Evolutionary conservation across 2,329 filamentous ascomycete genomes (phyloP).

Genomic region (Trichoderma asperellum): DNA sequence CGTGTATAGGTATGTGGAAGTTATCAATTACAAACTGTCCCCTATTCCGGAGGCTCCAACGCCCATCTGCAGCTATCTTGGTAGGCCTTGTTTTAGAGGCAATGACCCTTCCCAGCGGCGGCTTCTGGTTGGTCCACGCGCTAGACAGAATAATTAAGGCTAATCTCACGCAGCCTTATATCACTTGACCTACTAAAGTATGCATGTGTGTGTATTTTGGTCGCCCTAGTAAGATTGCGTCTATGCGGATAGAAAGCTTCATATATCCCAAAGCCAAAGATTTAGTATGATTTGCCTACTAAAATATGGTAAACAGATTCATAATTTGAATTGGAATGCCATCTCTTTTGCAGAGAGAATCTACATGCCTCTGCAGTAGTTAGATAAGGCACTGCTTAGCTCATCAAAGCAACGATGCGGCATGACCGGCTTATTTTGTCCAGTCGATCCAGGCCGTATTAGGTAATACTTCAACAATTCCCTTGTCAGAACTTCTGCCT

Average conservation of each 20-base stretch:
- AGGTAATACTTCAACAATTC: not conserved
- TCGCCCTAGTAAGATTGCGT: not conserved
- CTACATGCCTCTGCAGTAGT: not conserved
- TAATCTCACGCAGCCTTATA: conserved; percentile 27
- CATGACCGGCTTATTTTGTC: conserved; percentile 27
- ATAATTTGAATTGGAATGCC: not conserved
- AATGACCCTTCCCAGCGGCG: conserved; percentile 36
- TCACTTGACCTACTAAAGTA: conserved; percentile 12
- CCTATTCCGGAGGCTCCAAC: conserved; percentile 39
- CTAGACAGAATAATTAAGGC: conserved; percentile 33
- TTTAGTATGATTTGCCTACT: no score
- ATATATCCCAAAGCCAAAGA: not conserved
- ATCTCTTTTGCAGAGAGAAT: not conserved
- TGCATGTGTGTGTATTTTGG: not conserved
- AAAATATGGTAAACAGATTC: not conserved
- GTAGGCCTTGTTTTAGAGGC: conserved; percentile 34
- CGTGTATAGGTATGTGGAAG: conserved; percentile 30
- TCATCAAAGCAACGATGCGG: not conserved
- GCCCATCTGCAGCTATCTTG: conserved; percentile 32
- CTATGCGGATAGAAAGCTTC: not conserved
- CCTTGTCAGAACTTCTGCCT: conserved; percentile 27
- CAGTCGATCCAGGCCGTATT: not conserved
- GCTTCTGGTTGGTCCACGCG: conserved; percentile 37
- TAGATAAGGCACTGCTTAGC: not conserved
- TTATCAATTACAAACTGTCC: conserved; percentile 37